These are phyloP conservation scores for Allantophomopsis lycopodina DNA, from an alignment of 2,329 filamentous ascomycete genomes.

Conservation along the genomic window DNA sequence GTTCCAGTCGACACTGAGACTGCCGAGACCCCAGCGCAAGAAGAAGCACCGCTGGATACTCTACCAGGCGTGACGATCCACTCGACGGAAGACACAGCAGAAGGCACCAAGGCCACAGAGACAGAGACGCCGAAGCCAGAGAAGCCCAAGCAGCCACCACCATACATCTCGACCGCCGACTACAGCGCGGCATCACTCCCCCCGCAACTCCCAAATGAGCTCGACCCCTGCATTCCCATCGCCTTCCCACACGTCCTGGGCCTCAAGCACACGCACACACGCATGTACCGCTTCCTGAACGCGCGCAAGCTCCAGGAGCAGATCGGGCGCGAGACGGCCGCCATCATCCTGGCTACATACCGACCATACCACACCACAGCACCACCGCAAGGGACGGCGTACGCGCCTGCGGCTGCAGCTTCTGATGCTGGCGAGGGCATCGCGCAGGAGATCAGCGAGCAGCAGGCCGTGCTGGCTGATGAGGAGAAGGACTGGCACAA, in stretches of 20 bases:
- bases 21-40: slow-evolving; percentile 9
- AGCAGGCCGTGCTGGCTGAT: slow-evolving; percentile 46
- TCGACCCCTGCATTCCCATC: slow-evolving; percentile 62
- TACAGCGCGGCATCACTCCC: slow-evolving; percentile 58
- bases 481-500: slow-evolving; percentile 83
- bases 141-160: slow-evolving; percentile 46
- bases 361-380: slow-evolving; percentile 27
- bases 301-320: slow-evolving; percentile 74
- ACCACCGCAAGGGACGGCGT: slow-evolving; percentile 30
- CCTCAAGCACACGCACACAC: slow-evolving; percentile 77
- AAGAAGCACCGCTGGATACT: slow-evolving; percentile 11
- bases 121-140: slow-evolving; percentile 37
- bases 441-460: slow-evolving; percentile 33
- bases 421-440: background rate
- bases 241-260: slow-evolving; percentile 83
- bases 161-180: slow-evolving; percentile 61
- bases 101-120: slow-evolving; percentile 4
- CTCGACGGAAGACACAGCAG: slow-evolving; percentile 14
- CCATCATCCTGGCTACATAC: slow-evolving; percentile 55
- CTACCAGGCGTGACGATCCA: slow-evolving; percentile 12
- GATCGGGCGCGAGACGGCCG: slow-evolving; percentile 77
- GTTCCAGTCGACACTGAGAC: slow-evolving; percentile 42
- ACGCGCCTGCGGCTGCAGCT: slow-evolving; percentile 4
- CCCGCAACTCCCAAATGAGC: slow-evolving; percentile 48
- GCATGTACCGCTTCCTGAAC: slow-evolving; percentile 79